Conservation (phyloP, 768 basidiomycete species). For the Grammothele lineata region DNA sequence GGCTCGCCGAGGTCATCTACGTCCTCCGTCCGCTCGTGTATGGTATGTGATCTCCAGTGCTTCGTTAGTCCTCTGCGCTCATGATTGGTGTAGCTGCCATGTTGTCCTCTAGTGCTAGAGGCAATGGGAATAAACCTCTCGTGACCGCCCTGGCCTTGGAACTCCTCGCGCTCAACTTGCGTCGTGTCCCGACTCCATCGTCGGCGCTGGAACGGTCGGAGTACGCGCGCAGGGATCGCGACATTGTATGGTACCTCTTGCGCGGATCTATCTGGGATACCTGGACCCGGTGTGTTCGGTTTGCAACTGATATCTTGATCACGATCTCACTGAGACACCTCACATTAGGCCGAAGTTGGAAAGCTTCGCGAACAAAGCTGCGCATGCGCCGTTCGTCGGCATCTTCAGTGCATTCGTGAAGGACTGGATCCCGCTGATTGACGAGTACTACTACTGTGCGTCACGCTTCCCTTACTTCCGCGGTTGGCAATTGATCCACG, state of each 20-base stretch:
- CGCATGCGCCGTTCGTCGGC: conserved; percentile 60
- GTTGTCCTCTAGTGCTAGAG: conserved; percentile 40
- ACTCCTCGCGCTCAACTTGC: conserved; percentile 68
- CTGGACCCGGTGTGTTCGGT: conserved; percentile 55
- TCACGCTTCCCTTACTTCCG: too few relatives aligned
- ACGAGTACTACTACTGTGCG: conserved; percentile 91
- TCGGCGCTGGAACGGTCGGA: conserved; percentile 67
- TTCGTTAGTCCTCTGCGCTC: neutral
- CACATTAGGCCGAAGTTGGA: conserved; percentile 73
- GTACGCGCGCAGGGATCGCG: conserved; percentile 78
- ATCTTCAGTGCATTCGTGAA: conserved; percentile 65
- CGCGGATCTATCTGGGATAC: conserved; percentile 83
- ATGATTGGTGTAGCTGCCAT: conserved; percentile 27
- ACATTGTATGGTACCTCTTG: conserved; percentile 80
- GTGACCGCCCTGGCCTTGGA: conserved; percentile 64
- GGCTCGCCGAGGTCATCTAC: conserved; percentile 70
- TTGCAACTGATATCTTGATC: neutral
- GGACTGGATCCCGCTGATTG: conserved; percentile 86
- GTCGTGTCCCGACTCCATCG: conserved; percentile 60
- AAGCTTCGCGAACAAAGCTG: conserved; percentile 50
- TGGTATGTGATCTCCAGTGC: conserved; percentile 39
- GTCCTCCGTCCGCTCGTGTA: conserved; percentile 73
- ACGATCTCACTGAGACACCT: too few relatives aligned
- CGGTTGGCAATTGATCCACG: too few relatives aligned
- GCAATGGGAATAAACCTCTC: conserved; percentile 55